Evolutionary conservation across 768 basidiomycete genomes (phyloP), one percentile per base, ranked within the genome.

Genomic region (Cystofilobasidium bisporidii): DNA sequence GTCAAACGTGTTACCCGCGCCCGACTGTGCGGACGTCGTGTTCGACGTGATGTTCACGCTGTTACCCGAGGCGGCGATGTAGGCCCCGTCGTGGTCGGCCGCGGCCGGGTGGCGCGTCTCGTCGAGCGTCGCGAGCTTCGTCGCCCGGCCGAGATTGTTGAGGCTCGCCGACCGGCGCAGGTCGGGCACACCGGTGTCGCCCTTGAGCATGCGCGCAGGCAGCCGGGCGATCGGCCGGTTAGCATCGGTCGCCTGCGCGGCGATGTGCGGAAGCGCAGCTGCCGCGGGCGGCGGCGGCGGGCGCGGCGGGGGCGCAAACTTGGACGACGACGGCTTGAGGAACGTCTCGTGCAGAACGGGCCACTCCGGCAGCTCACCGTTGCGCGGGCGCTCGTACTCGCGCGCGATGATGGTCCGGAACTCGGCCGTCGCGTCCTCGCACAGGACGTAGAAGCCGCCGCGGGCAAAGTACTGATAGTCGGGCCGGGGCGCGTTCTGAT

Each of bases 1-100:
- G 15, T 68, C 45, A 22, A 67, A 70, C 50, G 69, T 71, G 38
- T 59, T 62, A 1, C 61, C 73, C 74, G 22, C 72, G 12, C 75
- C 75, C 20, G 73, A 73, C n/a, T 73, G 74, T 22, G 78, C 79
- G 10, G 91, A 93, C 0, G 89, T 91, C 45, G 88, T 87, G 28
- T 87, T 88, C 2, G 92, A 96, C 1, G 94, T 92, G 73, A 98
- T 86, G 45, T 84, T 82, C 56, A 97, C 91, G 70, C 89, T 92
- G 78, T 99, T 98, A 9, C 93, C 93, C 11, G 93, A 97, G 2
- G 94, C 94, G 43, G 91, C 91, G 65, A 89, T 82, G 75, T 91
- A 91, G 38, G 67, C 63, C 15, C 64, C 57, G 56, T 65, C 67
- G 41, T 57, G 18, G 28, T 63, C 67, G 70, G 63, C 68, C 40